Evolutionary conservation across 2,329 filamentous ascomycete species (phyloP).

Genomic region (Colletotrichum theobromicola): DNA sequence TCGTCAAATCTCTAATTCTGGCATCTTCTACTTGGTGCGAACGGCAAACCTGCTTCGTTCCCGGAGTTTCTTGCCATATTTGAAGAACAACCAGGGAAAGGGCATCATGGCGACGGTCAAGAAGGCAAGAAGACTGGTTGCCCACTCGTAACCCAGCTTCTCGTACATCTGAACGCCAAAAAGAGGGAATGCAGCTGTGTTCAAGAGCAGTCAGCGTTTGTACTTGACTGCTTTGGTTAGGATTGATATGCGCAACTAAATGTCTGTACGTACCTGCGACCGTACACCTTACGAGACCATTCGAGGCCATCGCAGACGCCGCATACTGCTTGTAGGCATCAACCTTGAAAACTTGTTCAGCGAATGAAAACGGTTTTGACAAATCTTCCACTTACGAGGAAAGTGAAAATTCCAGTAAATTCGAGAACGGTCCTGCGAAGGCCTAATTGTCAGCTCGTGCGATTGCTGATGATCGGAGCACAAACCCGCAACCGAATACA

Average conservation of each 20-base stretch:
- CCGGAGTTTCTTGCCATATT: slow-evolving; percentile 61
- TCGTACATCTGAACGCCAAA: slow-evolving; percentile 78
- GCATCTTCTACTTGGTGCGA: neutral
- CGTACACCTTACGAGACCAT: slow-evolving; percentile 76
- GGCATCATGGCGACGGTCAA: slow-evolving; percentile 66
- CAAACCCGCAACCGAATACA: slow-evolving; percentile 74
- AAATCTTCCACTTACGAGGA: slow-evolving; percentile 64
- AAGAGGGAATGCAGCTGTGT: slow-evolving; percentile 71
- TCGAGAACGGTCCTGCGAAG: slow-evolving; percentile 70
- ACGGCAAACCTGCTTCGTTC: slow-evolving; percentile 57
- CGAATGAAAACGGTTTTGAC: neutral
- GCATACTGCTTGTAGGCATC: slow-evolving; percentile 81
- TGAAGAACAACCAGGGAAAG: slow-evolving; percentile 68
- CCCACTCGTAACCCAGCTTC: slow-evolving; percentile 73
- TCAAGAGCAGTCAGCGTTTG: neutral
- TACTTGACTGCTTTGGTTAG: neutral
- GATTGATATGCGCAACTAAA: neutral
- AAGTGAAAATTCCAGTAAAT: slow-evolving; percentile 86
- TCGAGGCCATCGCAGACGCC: slow-evolving; percentile 82
- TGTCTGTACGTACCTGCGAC: slow-evolving; percentile 65
- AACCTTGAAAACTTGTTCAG: slow-evolving; percentile 45
- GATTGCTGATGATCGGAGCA: slow-evolving; percentile 16
- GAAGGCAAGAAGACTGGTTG: slow-evolving; percentile 64
- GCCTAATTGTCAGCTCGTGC: neutral
- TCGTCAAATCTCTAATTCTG: neutral